Conservation (phyloP, 2,329 filamentous ascomycete genomes). For the Aspergillus bombycis region DNA sequence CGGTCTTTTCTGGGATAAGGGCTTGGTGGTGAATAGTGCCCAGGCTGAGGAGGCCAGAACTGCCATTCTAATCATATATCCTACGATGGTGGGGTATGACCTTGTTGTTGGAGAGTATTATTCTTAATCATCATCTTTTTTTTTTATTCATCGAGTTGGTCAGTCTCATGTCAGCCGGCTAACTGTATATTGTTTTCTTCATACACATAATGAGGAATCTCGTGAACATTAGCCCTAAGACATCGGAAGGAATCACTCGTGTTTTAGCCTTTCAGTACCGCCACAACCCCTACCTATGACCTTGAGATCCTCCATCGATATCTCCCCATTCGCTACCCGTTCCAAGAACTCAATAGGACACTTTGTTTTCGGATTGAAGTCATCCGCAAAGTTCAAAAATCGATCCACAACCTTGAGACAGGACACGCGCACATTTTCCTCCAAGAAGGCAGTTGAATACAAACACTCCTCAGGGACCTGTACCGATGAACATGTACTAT, state of each 20-base stretch:
- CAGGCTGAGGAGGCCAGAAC: background rate
- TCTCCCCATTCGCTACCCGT: too few relatives aligned
- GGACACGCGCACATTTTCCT: too few relatives aligned
- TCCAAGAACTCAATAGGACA: too few relatives aligned
- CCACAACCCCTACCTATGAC: fast-evolving
- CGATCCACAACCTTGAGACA: too few relatives aligned
- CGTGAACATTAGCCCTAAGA: background rate
- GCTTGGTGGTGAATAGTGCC: background rate
- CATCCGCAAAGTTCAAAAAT: too few relatives aligned
- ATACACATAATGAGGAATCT: background rate
- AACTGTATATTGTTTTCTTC: background rate
- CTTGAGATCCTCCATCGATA: too few relatives aligned
- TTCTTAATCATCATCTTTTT: background rate
- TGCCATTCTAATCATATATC: background rate
- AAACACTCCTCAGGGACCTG: too few relatives aligned
- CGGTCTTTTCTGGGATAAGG: background rate
- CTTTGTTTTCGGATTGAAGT: too few relatives aligned
- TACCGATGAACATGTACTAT: too few relatives aligned
- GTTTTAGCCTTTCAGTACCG: background rate
- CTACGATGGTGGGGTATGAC: background rate
- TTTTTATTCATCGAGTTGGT: background rate
- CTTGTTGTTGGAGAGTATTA: background rate
- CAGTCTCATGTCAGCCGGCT: background rate
- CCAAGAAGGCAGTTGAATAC: too few relatives aligned
- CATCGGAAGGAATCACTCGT: background rate